Conservation (phyloP, 1,139 yeast genomes). For the Lodderomyces pseudojiufengensis region DNA sequence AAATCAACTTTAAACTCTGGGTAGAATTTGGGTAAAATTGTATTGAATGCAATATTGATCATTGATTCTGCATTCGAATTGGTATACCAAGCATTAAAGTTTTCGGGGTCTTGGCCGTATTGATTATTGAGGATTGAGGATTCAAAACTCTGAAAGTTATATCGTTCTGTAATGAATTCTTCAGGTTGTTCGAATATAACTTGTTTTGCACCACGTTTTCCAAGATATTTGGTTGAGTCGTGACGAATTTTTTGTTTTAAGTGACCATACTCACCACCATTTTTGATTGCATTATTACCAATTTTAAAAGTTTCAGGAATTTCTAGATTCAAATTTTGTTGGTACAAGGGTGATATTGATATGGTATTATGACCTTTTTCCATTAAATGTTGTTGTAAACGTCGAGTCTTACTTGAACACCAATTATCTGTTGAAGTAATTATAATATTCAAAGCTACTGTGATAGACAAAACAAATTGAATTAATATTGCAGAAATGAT, state of each 20-base stretch:
- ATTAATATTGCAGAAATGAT: neutral
- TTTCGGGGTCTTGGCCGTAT: slow-evolving; percentile 35
- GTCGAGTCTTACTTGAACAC: slow-evolving; percentile 35
- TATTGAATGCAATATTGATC: slow-evolving; percentile 30
- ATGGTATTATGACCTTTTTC: slow-evolving; percentile 27
- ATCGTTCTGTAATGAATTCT: slow-evolving; percentile 4
- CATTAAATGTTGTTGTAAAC: slow-evolving; percentile 23
- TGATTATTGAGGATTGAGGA: slow-evolving; percentile 11
- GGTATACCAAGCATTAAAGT: slow-evolving; percentile 37
- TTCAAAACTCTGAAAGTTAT: neutral
- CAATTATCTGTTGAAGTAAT: slow-evolving; percentile 38
- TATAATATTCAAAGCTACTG: slow-evolving; percentile 24
- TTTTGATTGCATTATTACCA: slow-evolving; percentile 8
- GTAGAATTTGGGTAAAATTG: slow-evolving; percentile 29
- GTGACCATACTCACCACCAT: slow-evolving; percentile 38
- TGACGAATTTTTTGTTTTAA: slow-evolving; percentile 30
- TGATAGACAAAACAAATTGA: slow-evolving; percentile 1
- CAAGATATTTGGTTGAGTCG: too few relatives aligned
- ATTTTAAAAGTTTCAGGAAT: neutral
- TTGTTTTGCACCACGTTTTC: slow-evolving; percentile 19
- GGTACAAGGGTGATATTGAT: slow-evolving; percentile 33
- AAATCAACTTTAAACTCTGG: slow-evolving; percentile 33
- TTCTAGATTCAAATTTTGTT: slow-evolving; percentile 7
- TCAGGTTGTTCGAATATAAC: slow-evolving; percentile 14
- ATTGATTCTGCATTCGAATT: slow-evolving; percentile 30